Conservation (phyloP, 257 asterid genomes). For the Solanum gracilifrons region DNA sequence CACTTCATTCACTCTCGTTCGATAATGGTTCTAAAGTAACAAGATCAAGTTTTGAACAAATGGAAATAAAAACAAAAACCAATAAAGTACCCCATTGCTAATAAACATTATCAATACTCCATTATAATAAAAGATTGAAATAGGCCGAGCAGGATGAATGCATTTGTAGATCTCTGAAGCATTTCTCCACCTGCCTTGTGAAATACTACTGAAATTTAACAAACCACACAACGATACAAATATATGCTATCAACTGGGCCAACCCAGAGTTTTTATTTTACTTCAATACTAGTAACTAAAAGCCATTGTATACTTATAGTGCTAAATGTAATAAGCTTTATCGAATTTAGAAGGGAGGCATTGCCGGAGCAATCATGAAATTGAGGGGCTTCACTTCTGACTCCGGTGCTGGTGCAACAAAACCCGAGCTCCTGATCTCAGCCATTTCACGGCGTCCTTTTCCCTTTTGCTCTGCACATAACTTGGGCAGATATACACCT, state of each 20-base stretch:
- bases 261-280: background rate
- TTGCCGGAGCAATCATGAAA: slow-evolving; percentile 23
- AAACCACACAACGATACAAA: background rate
- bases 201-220: background rate
- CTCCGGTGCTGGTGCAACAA: slow-evolving; percentile 33
- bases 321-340: background rate
- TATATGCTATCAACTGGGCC: background rate
- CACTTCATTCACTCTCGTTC: no score
- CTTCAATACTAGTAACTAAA: no score
- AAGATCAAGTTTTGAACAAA: background rate
- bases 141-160: background rate
- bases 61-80: background rate
- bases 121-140: background rate
- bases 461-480: slow-evolving; percentile 35
- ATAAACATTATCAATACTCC: background rate
- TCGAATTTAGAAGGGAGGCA: slow-evolving; percentile 17
- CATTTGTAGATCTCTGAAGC: background rate
- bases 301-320: background rate
- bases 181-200: background rate
- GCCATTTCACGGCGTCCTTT: slow-evolving; percentile 43
- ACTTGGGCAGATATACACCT: slow-evolving; percentile 69
- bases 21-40: background rate
- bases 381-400: slow-evolving; percentile 4
- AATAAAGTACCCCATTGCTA: background rate
- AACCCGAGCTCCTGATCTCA: slow-evolving; percentile 59